Evolutionary conservation across 169 alveolate species (phyloP), one percentile per base, ranked within the genome.

Genomic region (Plasmodium fragile): DNA sequence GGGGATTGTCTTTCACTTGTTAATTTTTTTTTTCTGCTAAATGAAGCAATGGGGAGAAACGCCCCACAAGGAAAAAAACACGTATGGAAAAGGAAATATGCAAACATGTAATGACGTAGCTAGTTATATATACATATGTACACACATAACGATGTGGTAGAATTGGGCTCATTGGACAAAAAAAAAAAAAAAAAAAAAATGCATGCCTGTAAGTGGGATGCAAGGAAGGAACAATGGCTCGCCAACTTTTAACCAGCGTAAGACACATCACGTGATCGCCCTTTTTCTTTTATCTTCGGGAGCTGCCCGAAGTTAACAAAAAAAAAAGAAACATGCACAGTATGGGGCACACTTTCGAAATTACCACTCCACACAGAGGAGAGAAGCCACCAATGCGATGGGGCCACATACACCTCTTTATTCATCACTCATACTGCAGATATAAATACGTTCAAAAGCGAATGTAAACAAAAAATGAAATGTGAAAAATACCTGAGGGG

Each of bases 251-350:
- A 80, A 80, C 18, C 55, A 75, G 10, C n/a, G 49, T 75, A 75
- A 36, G 75, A 41, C 28, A 34, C 71, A 11, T 45, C 53, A 70
- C 7, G 22, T 16, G 36, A 83, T 39, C 4, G 85, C 32, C 41
- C 93, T 77, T 79, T 77, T 87, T 32, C 93, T 69, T 55, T 87
- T 87, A 69, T 78, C 93, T 77, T 87, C 89, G 22, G 93, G 93
- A 16, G 93, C 93, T 87, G n/a, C 45, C 32, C 1, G 18, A 18
- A 49, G 79, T 30, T 25, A 18, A 25, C 1, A 71, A 43, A 52
- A 82, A 69, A 70, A 53, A 41, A 69, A 43, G 43, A 30, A 30
- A 30, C 25, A 41, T 65, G 6, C 8, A 34, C 25, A n/a, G 28
- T 65, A 18, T 45, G 8, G 11, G 16, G 16, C 39, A 13, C 22